phyloP scores from a whole-genome alignment of 2,329 filamentous ascomycete genomes.

The Conoideocrella luteorostrata region DNA sequence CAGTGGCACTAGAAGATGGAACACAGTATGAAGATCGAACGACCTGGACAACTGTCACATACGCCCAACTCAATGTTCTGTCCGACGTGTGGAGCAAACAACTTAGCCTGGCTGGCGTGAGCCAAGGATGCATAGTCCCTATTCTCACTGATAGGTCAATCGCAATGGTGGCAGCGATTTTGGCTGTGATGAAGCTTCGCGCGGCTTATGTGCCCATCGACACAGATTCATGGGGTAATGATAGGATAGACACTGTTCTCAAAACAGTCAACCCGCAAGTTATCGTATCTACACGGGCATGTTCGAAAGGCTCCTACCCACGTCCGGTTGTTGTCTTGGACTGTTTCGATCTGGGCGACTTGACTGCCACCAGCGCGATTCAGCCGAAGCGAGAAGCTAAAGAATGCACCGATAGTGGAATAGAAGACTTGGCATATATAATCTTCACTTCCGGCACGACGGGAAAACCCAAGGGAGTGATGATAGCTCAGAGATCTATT shows the following conservation, averaged over 20 bases:
- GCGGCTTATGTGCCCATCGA: slow-evolving; percentile 8
- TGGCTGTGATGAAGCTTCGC: slow-evolving; percentile 3
- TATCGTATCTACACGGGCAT: too few relatives aligned
- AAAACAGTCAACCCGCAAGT: too few relatives aligned
- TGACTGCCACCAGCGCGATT: background rate
- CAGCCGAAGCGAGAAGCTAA: background rate
- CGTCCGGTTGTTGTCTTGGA: background rate
- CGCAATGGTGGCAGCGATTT: slow-evolving; percentile 6
- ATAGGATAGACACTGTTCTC: slow-evolving; percentile 5
- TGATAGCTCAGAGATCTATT: slow-evolving; percentile 18
- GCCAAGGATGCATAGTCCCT: slow-evolving; percentile 2
- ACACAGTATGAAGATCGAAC: too few relatives aligned
- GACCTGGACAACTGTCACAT: too few relatives aligned
- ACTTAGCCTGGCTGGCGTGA: too few relatives aligned
- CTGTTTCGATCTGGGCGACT: background rate
- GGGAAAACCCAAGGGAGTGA: slow-evolving; percentile 32
- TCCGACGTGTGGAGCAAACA: too few relatives aligned
- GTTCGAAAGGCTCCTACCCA: background rate
- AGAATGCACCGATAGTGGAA: slow-evolving; percentile 29
- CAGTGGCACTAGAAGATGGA: too few relatives aligned
- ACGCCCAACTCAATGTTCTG: too few relatives aligned
- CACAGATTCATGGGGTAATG: slow-evolving; percentile 4
- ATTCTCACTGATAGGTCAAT: slow-evolving; percentile 4
- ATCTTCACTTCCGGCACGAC: slow-evolving; percentile 30
- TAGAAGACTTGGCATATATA: slow-evolving; percentile 28